phyloP scores from a whole-genome alignment of 768 basidiomycete genomes.

The Phallus indusiatus region DNA sequence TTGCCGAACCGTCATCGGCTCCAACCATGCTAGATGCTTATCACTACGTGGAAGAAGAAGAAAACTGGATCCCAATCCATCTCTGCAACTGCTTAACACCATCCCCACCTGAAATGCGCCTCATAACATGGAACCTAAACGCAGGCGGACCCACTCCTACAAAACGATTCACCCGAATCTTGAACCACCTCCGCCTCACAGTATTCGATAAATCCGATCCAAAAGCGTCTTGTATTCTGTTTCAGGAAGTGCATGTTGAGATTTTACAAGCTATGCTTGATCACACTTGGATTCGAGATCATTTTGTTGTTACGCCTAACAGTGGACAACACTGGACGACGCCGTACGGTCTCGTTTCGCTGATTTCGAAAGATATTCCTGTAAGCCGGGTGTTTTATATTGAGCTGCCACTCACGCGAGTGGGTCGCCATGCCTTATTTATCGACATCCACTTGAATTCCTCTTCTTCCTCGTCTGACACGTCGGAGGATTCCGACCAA shows the following conservation, averaged over 20 bases:
- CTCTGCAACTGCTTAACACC: background rate
- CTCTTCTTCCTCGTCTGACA: slow-evolving; percentile 12
- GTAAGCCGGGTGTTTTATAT: slow-evolving; percentile 41
- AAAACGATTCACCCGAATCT: slow-evolving; percentile 37
- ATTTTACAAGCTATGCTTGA: slow-evolving; percentile 41
- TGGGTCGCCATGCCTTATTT: slow-evolving; percentile 47
- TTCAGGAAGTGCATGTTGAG: slow-evolving; percentile 52
- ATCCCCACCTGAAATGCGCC: background rate
- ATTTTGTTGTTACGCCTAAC: slow-evolving; percentile 52
- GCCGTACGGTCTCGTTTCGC: slow-evolving; percentile 59
- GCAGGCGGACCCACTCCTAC: slow-evolving; percentile 28
- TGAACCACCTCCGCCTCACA: slow-evolving; percentile 46
- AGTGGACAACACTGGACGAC: slow-evolving; percentile 48
- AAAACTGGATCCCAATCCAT: background rate
- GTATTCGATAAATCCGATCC: slow-evolving; percentile 39
- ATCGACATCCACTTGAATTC: slow-evolving; percentile 41
- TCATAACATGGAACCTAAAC: slow-evolving; percentile 71
- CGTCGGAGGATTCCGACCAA: background rate
- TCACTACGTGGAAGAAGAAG: background rate
- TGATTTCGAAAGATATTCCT: slow-evolving; percentile 48
- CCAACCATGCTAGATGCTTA: background rate
- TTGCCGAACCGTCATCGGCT: background rate
- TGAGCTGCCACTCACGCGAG: slow-evolving; percentile 40
- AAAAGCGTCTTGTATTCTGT: slow-evolving; percentile 50
- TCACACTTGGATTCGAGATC: slow-evolving; percentile 51